Conservation (phyloP, 306 rosid species). For the Canavalia ensiformis region DNA sequence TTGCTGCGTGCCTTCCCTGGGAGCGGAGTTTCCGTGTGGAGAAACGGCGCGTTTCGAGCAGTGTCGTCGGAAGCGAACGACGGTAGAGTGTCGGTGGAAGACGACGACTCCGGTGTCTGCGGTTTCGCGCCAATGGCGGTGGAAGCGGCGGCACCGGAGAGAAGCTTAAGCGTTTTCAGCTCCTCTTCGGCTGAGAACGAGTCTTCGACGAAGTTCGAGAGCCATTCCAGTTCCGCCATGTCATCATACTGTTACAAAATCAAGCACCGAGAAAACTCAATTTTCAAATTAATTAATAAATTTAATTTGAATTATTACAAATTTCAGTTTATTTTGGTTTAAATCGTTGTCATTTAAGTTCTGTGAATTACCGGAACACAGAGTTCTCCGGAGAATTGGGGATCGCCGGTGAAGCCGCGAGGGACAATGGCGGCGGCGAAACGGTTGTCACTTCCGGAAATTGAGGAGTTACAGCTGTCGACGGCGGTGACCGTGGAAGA, state of each 20-base stretch:
- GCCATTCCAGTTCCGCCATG: constrained; percentile 95
- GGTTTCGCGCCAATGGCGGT: constrained; percentile 52
- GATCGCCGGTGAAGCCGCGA: constrained; percentile 60
- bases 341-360: not conserved
- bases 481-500: constrained; percentile 75
- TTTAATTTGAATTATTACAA: not conserved
- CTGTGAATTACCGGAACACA: constrained; percentile 75
- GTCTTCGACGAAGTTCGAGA: constrained; percentile 94
- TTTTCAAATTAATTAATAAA: constrained; percentile 6
- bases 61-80: constrained; percentile 44
- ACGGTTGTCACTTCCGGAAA: constrained; percentile 66
- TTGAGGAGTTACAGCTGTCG: constrained; percentile 83
- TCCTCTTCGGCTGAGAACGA: constrained; percentile 86
- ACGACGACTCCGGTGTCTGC: constrained; percentile 80
- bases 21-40: constrained; percentile 77
- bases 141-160: constrained; percentile 46
- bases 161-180: constrained; percentile 68
- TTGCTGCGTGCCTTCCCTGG: constrained; percentile 97
- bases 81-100: constrained; percentile 74
- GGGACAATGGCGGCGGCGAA: constrained; percentile 63
- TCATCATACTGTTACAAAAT: constrained; percentile 73
- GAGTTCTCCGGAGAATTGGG: constrained; percentile 80
- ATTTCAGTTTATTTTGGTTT: constrained; percentile 30
- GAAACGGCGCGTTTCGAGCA: constrained; percentile 62
- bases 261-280: constrained; percentile 11